Evolutionary conservation across 805 yeast genomes (phyloP).

Genomic region (Lachancea mirantina): DNA sequence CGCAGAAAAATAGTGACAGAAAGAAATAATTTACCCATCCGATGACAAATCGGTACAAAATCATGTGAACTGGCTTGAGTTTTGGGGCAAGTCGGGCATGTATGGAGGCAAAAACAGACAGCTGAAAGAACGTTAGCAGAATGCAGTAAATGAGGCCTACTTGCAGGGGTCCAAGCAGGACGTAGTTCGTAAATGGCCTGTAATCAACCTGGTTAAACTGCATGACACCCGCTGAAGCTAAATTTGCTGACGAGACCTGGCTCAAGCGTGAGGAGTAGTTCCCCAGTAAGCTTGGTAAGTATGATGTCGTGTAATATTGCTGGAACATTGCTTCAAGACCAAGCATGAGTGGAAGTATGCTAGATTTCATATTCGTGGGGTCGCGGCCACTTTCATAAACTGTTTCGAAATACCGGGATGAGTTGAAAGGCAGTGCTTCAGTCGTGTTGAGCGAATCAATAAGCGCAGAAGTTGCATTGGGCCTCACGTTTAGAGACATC

Average conservation of each 20-base stretch:
- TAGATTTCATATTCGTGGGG: conserved; percentile 39
- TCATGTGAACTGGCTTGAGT: conserved; percentile 38
- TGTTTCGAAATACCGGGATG: conserved; percentile 30
- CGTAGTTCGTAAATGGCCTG: conserved; percentile 44
- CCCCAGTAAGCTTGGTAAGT: conserved; percentile 26
- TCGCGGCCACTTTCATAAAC: conserved; percentile 63
- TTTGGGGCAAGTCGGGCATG: conserved; percentile 44
- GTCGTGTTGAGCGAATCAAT: conserved; percentile 19
- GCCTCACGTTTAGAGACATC: conserved; percentile 50
- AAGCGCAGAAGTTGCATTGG: conserved; percentile 38
- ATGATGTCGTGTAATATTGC: conserved; percentile 13
- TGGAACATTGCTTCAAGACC: conserved; percentile 32
- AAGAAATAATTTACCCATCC: conserved; percentile 50
- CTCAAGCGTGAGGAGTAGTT: conserved; percentile 18
- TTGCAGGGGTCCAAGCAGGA: conserved; percentile 59
- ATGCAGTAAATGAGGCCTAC: conserved; percentile 69
- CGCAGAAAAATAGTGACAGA: conserved; percentile 49
- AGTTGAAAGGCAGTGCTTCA: conserved; percentile 15
- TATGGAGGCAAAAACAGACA: conserved; percentile 48
- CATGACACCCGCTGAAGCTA: conserved; percentile 26
- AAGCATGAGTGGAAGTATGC: conserved; percentile 39
- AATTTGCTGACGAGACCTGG: conserved; percentile 3
- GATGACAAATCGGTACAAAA: conserved; percentile 45
- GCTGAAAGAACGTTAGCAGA: conserved; percentile 65
- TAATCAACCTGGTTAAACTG: conserved; percentile 36